A percentile compares a stretch with the other conserved stretches of the same genome.
Conservation (phyloP, 495 filamentous ascomycete genomes). For the Amniculicola lignicola region DNA sequence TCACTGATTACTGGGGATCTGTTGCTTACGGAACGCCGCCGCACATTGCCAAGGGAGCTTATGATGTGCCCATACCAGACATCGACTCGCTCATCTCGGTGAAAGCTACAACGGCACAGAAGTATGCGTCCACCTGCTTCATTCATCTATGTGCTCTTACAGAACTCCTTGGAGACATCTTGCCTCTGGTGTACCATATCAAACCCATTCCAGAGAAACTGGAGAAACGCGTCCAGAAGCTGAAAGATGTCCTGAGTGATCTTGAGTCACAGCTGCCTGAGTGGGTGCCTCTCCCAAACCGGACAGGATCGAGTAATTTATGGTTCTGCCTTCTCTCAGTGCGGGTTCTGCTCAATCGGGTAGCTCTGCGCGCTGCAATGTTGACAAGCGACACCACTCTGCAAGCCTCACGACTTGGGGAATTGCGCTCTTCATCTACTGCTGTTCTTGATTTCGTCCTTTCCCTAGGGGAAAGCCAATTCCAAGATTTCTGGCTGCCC, state of each 20-base stretch:
- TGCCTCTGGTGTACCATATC: conserved; percentile 52
- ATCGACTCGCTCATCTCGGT: conserved; percentile 40
- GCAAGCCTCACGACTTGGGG: conserved; percentile 48
- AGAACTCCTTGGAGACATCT: conserved; percentile 51
- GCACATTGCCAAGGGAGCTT: conserved; percentile 38
- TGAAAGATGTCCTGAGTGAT: conserved; percentile 47
- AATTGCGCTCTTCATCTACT: conserved; percentile 50
- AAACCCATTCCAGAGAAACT: conserved; percentile 45
- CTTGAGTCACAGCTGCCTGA: conserved; percentile 50
- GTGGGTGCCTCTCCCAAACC: conserved; percentile 42
- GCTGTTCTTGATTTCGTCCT: conserved; percentile 47
- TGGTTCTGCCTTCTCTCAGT: conserved; percentile 53
- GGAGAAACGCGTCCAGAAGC: conserved; percentile 36
- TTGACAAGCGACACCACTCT: conserved; percentile 47
- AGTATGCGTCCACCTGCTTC: conserved; percentile 49
- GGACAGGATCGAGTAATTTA: conserved; percentile 50
- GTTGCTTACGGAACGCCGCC: conserved; percentile 25
- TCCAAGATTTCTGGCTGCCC: conserved; percentile 30
- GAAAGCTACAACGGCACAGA: conserved; percentile 28
- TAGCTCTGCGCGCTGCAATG: conserved; percentile 52
- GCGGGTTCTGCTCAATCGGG: conserved; percentile 52
- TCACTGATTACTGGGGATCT: conserved; percentile 27
- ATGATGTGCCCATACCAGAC: conserved; percentile 54
- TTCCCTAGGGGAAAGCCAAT: conserved; percentile 19
- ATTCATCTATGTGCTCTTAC: conserved; percentile 53